Conservation (phyloP, 805 yeast species). For the Jamesozyma hellenica region DNA sequence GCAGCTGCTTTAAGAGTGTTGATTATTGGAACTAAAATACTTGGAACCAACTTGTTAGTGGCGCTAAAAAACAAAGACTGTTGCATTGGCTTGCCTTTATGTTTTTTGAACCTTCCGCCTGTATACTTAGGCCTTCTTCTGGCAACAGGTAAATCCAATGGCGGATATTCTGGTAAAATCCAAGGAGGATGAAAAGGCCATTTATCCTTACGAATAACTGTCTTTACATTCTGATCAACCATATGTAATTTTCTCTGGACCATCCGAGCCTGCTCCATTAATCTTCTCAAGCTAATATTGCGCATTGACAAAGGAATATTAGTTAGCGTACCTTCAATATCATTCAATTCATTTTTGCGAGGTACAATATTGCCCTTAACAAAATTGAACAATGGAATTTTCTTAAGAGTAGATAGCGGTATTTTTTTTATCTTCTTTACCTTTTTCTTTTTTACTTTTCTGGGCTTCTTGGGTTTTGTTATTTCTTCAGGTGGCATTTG, state of each 20-base stretch:
- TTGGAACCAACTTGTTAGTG: conserved; percentile 18
- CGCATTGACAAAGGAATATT: conserved; percentile 5
- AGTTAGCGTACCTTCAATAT: conserved; percentile 17
- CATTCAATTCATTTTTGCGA: conserved; percentile 8
- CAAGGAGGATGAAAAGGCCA: conserved; percentile 29
- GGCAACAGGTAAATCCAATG: conserved; percentile 25
- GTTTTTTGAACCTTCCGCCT: not conserved
- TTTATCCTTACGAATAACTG: conserved; percentile 25
- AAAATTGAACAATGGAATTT: conserved; percentile 23
- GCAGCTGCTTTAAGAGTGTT: conserved; percentile 29
- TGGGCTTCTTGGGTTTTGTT: conserved; percentile 8
- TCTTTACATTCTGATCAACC: conserved; percentile 12
- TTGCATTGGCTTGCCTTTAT: conserved; percentile 1
- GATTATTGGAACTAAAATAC: conserved; percentile 23
- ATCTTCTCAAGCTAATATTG: not conserved
- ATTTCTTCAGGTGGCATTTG: conserved; percentile 8
- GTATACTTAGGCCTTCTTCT: conserved; percentile 15
- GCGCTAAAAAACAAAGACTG: conserved; percentile 8
- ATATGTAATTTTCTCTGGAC: not conserved
- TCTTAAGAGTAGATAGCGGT: conserved; percentile 19
- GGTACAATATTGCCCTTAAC: conserved; percentile 7
- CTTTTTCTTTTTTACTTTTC: conserved; percentile 16
- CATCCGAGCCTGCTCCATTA: not conserved
- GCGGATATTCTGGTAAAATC: conserved; percentile 25
- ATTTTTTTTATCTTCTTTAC: conserved; percentile 15